Conservation (phyloP, 495 filamentous ascomycete genomes). For the Trichoderma parareesei region DNA sequence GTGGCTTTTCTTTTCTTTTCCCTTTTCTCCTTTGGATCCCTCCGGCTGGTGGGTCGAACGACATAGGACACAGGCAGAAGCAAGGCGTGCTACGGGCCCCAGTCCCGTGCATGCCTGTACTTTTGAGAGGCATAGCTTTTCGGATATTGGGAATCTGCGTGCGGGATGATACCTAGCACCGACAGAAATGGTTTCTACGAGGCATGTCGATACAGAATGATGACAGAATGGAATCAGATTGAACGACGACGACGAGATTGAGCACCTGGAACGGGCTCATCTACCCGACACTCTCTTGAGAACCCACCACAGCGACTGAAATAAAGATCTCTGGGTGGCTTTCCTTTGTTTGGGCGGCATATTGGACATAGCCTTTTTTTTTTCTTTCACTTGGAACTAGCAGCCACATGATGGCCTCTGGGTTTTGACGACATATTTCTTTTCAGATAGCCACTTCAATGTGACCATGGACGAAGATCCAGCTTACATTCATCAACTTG, state of each 20-base stretch:
- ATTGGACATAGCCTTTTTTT: neutral
- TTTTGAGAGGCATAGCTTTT: constrained; percentile 10
- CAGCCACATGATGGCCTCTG: neutral
- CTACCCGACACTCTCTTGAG: constrained; percentile 4
- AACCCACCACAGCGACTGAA: constrained; percentile 4
- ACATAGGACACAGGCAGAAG: neutral
- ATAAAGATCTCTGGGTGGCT: constrained; percentile 2
- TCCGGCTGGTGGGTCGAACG: constrained; percentile 13
- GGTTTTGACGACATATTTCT: constrained; percentile 6
- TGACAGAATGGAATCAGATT: constrained; percentile 1
- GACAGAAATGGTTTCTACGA: neutral
- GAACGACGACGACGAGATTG: neutral
- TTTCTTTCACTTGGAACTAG: neutral
- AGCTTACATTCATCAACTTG: neutral
- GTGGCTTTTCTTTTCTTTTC: constrained; percentile 10
- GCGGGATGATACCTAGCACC: neutral
- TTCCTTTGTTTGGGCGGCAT: constrained; percentile 9
- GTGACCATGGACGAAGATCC: neutral
- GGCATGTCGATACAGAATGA: constrained; percentile 8
- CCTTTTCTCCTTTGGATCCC: constrained; percentile 10
- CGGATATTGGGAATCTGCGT: constrained; percentile 2
- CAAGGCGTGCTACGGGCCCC: constrained; percentile 10
- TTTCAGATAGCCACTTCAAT: constrained; percentile 6
- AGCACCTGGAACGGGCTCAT: constrained; percentile 7
- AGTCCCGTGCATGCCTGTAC: constrained; percentile 9